These are phyloP conservation scores for Suhomyces tanzawaensis DNA, from an alignment of 805 yeast species.

Conservation along the genomic window DNA sequence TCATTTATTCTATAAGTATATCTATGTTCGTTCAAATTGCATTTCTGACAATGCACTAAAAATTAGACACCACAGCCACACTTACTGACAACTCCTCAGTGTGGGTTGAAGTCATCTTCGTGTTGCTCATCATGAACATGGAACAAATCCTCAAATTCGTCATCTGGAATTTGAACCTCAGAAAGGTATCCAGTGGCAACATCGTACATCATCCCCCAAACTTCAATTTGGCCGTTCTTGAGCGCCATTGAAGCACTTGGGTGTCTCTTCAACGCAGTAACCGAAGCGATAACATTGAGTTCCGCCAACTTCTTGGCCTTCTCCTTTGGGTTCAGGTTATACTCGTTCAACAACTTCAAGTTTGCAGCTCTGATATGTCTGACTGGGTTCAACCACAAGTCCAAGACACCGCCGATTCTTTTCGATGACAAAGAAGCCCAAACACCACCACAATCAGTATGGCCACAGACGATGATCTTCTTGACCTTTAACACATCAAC, in stretches of 20 bases:
- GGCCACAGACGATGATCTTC: constrained; percentile 87
- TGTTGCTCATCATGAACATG: constrained; percentile 23
- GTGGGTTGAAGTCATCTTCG: constrained; percentile 23
- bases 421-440: constrained; percentile 71
- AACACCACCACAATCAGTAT: constrained; percentile 92
- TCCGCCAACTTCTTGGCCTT: constrained; percentile 67
- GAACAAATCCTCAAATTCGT: constrained; percentile 44
- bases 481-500: constrained; percentile 78
- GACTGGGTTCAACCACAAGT: constrained; percentile 68
- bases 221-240: constrained; percentile 60
- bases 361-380: constrained; percentile 68
- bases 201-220: constrained; percentile 83
- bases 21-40: too few relatives aligned
- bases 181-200: constrained; percentile 68
- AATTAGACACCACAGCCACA: too few relatives aligned
- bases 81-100: constrained; percentile 10
- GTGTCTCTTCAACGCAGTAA: constrained; percentile 60
- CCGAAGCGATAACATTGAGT: constrained; percentile 72
- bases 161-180: constrained; percentile 37
- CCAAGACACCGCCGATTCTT: constrained; percentile 65
- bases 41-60: too few relatives aligned
- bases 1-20: too few relatives aligned
- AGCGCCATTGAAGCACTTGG: constrained; percentile 69
- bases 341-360: constrained; percentile 45
- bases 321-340: constrained; percentile 46